Conservation (phyloP, 371 early-diverging fungal species). For the Mucor saturninus region DNA sequence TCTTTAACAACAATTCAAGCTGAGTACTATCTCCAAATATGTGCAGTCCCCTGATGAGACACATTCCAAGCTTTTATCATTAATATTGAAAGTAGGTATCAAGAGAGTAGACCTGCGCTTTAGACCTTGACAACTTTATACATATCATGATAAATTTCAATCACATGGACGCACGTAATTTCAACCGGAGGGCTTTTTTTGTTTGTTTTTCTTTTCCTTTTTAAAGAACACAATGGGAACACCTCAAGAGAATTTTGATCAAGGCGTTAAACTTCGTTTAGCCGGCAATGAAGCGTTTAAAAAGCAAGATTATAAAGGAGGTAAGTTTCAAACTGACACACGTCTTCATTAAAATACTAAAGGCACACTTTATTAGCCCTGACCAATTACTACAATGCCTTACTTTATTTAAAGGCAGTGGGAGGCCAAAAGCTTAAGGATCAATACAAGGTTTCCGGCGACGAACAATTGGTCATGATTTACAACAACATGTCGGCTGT, state of each 20-base stretch:
- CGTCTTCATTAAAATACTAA: not conserved
- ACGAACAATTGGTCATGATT: slow-evolving; percentile 45
- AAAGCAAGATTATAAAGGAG: slow-evolving; percentile 35
- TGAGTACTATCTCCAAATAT: too few species aligned
- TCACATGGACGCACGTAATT: too few species aligned
- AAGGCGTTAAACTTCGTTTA: slow-evolving; percentile 45
- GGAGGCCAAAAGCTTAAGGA: slow-evolving; percentile 35
- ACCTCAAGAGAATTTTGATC: slow-evolving; percentile 39
- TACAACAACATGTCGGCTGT: slow-evolving; percentile 56
- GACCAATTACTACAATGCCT: slow-evolving; percentile 40
- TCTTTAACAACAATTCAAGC: too few species aligned
- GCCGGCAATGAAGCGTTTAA: slow-evolving; percentile 45
- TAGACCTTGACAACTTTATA: too few species aligned
- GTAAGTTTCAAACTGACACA: slow-evolving; percentile 11
- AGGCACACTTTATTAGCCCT: slow-evolving; percentile 29
- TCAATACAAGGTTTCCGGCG: slow-evolving; percentile 23
- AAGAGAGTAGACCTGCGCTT: too few species aligned
- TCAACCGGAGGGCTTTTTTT: not conserved
- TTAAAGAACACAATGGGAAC: slow-evolving; percentile 16
- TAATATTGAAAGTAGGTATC: too few species aligned
- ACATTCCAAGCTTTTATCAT: too few species aligned
- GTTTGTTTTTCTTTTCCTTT: not conserved
- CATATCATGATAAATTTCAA: too few species aligned
- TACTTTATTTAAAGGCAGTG: slow-evolving; percentile 45
- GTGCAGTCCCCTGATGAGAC: too few species aligned